Evolutionary conservation across 208 protist species (phyloP), one percentile per base, ranked within the genome.

Genomic region (Plasmodiophora brassicae): DNA sequence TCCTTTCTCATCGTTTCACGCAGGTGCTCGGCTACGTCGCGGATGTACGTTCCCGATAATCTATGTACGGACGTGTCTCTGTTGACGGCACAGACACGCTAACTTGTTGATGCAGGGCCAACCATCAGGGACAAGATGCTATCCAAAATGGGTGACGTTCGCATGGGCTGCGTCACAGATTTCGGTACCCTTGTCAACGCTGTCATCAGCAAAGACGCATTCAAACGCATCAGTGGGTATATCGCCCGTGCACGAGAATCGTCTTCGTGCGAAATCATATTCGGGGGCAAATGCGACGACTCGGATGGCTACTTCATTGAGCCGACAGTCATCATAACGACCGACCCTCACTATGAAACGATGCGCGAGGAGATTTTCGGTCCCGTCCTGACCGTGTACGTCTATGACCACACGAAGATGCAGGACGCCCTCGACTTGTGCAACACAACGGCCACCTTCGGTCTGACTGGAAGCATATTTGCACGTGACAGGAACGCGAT

Each of bases 361-460:
- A 88, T 99, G 93, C 88, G 87, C 1, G 95, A 98, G 89, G 97
- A 99, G 93, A 97, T 99, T 86, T 99, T 99, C 90, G 97, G 97
- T 57, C 97, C 97, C 46, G 95, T 99, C 39, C 89, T 98, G 36
- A 98, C 97, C 0, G 92, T 97, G 39, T 97, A 95, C 90, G 95
- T 97, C 39, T 99, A 98, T 92, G 93, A 96, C 44, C 96, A 93
- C 84, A 86, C 5, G 20, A 25, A 65, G 28, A 5, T 88, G 5
- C 22, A 5, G 28, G 57, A 32, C 20, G 39, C 53, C 53, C 25
- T 88, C n/a, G 1, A 85, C 10, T 28, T 88, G 35, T 44, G 45
- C 8, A 46, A 89, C 88, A 78, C 85, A 35, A 44, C 44, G n/a
- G 28, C 86, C 8, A 57, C 38, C 85, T 89, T 71, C 22, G 78